Base-by-base conservation (phyloP, 257 asterid species). In the Plantago ovata region DNA sequence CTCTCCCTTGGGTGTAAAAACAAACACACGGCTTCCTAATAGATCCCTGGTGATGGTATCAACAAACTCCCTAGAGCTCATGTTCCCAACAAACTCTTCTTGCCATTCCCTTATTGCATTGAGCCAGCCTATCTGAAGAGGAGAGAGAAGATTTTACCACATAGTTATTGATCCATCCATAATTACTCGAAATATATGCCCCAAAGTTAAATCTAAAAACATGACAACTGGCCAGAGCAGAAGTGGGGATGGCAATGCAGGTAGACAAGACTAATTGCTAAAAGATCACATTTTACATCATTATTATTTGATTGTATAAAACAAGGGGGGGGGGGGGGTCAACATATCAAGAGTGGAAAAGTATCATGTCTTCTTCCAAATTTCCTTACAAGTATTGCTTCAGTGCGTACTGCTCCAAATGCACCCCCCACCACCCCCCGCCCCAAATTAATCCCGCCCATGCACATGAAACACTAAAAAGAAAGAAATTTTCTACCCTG, bases 71-170 rank as follows among this genome's bases (percentile, higher is more conserved):
- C 97, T 80, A 32, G 97, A 90, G 64, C 95, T 90, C 95, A 86
- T 90, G 72, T 90, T 90, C 52, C 95, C 97, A 57, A 86, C 97
- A 60, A 90, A 90, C 74, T 90, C 97, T 74, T 90, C 95, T 69
- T 90, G 96, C 97, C 97, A 90, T 73, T 90, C 97, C 72, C 97
- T 80, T 53, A 90, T 90, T 69, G 97, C 97, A 75, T 86, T 86
- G 62, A 90, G 90, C 97, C 97, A 90, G 51, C 97, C 83, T 73
- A 90, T 86, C 97, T 90, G 86, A 65, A 70, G 70, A 24, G 69
- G 59, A 56, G 38, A 15, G 33, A 55, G 38, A 23, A 60, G 23
- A 53, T 53, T 53, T 59, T 28, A 47, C 56, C 53, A 63, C 47
- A 54, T 16, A 61, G 68, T 55, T 69, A 71, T 38, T 54, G 20